Percentiles rank a stretch among this genome's conserved stretches.
phyloP scores from a whole-genome alignment of 2,329 filamentous ascomycete genomes.

The Bipolaris victoriae region DNA sequence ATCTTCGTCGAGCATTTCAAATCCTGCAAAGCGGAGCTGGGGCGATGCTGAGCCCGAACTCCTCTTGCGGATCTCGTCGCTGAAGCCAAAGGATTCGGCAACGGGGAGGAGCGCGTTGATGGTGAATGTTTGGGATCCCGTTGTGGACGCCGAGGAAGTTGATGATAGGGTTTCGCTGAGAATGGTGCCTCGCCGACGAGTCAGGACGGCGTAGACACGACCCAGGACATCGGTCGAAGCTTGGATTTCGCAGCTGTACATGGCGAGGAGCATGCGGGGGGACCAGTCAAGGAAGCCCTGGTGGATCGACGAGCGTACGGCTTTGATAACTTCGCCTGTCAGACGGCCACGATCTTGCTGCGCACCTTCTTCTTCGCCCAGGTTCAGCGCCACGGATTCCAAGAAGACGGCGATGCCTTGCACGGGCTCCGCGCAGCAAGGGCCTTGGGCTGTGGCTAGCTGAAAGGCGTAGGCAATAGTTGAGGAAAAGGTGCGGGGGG shows the following conservation, averaged over 20 bases:
- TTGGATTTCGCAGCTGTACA: conserved; percentile 98
- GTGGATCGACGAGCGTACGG: conserved; percentile 81
- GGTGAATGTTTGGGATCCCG: conserved; percentile 91
- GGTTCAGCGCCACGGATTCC: conserved; percentile 73
- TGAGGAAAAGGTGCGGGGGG: conserved; percentile 76
- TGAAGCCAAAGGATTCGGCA: conserved; percentile 94
- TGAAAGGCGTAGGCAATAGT: conserved; percentile 96
- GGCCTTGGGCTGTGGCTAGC: conserved; percentile 84
- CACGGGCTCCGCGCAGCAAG: conserved; percentile 89
- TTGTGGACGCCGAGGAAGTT: conserved; percentile 93
- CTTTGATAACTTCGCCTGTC: conserved; percentile 92
- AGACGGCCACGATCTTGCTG: conserved; percentile 74
- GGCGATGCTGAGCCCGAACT: conserved; percentile 90
- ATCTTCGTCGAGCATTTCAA: conserved; percentile 91
- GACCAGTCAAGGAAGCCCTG: conserved; percentile 94
- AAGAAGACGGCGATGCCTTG: conserved; percentile 92
- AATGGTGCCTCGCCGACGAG: conserved; percentile 85
- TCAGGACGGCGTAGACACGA: conserved; percentile 97
- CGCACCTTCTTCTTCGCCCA: conserved; percentile 59
- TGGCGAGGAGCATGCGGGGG: conserved; percentile 90
- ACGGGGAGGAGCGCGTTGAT: conserved; percentile 88
- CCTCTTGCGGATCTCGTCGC: conserved; percentile 93
- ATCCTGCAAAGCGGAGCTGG: conserved; percentile 91
- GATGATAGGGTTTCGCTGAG: conserved; percentile 91
- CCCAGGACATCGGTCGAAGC: conserved; percentile 94